phyloP scores from a whole-genome alignment of 2,329 filamentous ascomycete species.

The Raffaelea ambrosiae region DNA sequence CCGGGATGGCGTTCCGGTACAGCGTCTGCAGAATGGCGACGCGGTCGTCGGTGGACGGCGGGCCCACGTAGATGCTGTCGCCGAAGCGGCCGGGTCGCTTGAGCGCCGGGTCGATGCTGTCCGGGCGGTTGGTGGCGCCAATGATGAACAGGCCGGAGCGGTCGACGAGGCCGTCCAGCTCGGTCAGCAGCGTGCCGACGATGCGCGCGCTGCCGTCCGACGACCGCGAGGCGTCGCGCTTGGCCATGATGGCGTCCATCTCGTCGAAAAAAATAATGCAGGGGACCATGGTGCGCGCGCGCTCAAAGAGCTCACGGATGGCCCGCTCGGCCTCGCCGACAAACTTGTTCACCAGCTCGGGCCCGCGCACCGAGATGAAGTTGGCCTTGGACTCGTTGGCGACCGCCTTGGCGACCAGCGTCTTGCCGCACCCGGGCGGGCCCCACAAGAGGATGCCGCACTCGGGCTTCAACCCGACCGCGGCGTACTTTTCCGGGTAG shows the following conservation, averaged over 20 bases:
- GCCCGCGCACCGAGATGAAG: conserved; percentile 96
- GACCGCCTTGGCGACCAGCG: conserved; percentile 88
- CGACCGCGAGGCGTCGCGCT: conserved; percentile 61
- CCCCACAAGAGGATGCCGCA: conserved; percentile 93
- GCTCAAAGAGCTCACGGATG: conserved; percentile 82
- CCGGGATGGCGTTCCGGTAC: conserved; percentile 38
- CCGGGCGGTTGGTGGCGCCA: conserved; percentile 87
- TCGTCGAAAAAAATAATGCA: conserved; percentile 99
- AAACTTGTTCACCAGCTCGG: conserved; percentile 94
- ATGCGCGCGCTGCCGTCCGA: conserved; percentile 81
- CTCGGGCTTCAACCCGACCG: conserved; percentile 70
- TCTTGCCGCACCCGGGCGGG: conserved; percentile 94
- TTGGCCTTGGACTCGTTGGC: conserved; percentile 94
- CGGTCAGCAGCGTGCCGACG: conserved; percentile 90
- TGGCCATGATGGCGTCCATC: conserved; percentile 77
- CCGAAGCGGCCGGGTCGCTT: conserved; percentile 84
- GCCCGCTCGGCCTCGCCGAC: conserved; percentile 93
- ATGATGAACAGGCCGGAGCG: conserved; percentile 88
- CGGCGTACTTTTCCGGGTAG: conserved; percentile 65
- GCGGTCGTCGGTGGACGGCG: conserved; percentile 67
- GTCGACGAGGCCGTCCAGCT: conserved; percentile 77
- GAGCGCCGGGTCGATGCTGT: conserved; percentile 96
- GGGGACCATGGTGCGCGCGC: conserved; percentile 76
- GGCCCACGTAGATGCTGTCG: conserved; percentile 70
- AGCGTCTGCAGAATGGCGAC: conserved; percentile 76